These are phyloP conservation scores for Diaporthe sp. DNA, from an alignment of 2,329 filamentous ascomycete species.

Conservation along the genomic window DNA sequence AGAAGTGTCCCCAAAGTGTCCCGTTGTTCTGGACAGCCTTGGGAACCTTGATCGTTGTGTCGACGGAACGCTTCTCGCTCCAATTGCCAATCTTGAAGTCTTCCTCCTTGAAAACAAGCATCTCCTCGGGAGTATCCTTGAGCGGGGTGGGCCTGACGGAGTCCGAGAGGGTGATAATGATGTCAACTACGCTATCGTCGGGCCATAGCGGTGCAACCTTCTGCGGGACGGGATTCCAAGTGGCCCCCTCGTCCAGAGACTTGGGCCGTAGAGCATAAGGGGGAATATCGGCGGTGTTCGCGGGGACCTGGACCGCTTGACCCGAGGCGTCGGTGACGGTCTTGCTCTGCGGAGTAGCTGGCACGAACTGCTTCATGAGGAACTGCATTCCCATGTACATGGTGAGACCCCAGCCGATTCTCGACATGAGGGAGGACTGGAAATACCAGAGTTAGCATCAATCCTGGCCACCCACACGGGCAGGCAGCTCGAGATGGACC, in stretches of 20 bases:
- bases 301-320: conserved; percentile 65
- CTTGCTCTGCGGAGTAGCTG: conserved; percentile 62
- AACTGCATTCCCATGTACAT: conserved; percentile 73
- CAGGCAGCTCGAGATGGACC: not conserved
- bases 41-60: conserved; percentile 84
- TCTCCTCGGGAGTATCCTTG: conserved; percentile 73
- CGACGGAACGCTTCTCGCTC: conserved; percentile 81
- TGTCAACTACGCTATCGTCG: conserved; percentile 81
- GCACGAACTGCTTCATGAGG: conserved; percentile 66
- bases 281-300: conserved; percentile 70
- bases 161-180: conserved; percentile 86
- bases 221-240: conserved; percentile 76
- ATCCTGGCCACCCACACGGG: conserved; percentile 44
- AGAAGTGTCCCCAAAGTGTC: conserved; percentile 96
- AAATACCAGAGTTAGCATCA: conserved; percentile 18
- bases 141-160: conserved; percentile 78
- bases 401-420: conserved; percentile 65
- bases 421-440: conserved; percentile 57
- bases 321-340: conserved; percentile 66
- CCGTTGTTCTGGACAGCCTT: conserved; percentile 88
- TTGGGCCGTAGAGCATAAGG: conserved; percentile 76
- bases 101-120: conserved; percentile 83
- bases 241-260: conserved; percentile 70
- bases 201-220: conserved; percentile 91
- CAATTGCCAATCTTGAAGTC: conserved; percentile 84